phyloP scores from a whole-genome alignment of 805 yeast species.

The Pichia deserticola region DNA sequence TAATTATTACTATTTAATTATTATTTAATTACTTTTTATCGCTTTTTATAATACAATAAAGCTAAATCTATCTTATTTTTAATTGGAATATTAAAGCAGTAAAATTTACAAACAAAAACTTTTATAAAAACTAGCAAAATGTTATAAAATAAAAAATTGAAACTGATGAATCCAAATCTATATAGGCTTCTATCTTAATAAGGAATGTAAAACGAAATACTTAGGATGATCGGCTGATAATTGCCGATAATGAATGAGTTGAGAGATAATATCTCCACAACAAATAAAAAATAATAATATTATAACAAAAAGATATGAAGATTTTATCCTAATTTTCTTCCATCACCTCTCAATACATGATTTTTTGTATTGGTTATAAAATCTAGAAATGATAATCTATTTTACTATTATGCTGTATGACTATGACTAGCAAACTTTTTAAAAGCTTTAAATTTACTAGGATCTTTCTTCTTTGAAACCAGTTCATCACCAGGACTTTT shows the following conservation, averaged over 20 bases:
- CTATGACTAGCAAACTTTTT: not conserved
- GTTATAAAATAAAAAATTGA: too few species aligned
- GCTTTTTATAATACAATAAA: too few species aligned
- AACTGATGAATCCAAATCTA: not conserved
- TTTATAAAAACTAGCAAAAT: not conserved
- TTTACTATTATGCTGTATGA: not conserved
- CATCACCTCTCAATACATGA: too few species aligned
- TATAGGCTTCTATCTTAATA: not conserved
- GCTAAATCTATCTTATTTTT: too few species aligned
- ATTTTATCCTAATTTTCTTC: too few species aligned
- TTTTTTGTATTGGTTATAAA: too few species aligned
- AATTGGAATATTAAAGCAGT: too few species aligned
- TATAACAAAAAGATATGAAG: too few species aligned
- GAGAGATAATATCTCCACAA: slow-evolving; percentile 1
- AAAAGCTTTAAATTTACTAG: not conserved
- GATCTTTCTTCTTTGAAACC: not conserved
- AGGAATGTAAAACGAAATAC: not conserved
- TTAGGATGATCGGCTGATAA: not conserved
- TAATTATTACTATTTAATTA: too few species aligned
- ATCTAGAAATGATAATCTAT: too few species aligned
- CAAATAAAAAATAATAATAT: not conserved
- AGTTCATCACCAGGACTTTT: slow-evolving; percentile 8
- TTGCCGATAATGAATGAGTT: not conserved
- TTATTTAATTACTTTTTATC: too few species aligned
- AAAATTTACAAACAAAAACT: not conserved